Conservation (phyloP, 2,329 filamentous ascomycete genomes). For the Xylariales sp. region DNA sequence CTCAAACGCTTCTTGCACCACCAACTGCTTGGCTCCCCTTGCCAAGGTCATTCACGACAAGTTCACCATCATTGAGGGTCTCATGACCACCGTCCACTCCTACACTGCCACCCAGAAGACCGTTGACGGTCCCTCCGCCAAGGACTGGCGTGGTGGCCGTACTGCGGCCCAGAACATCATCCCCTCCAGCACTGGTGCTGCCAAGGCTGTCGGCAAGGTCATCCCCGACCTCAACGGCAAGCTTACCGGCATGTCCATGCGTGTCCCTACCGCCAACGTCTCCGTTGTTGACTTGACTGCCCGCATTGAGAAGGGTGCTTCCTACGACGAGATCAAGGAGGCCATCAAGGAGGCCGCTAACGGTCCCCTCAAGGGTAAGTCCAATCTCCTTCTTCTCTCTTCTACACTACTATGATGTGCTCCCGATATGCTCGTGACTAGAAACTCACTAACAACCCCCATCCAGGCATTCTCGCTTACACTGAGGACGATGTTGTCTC, state of each 20-base stretch:
- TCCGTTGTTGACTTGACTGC: slow-evolving; percentile 96
- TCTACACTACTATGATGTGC: slow-evolving; percentile 6
- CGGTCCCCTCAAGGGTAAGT: slow-evolving; percentile 78
- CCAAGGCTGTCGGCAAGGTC: slow-evolving; percentile 99
- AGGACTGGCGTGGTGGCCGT: slow-evolving; percentile 99
- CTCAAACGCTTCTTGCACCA: slow-evolving; percentile 99
- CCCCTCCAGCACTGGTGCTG: slow-evolving; percentile 96
- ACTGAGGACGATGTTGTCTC: slow-evolving; percentile 97
- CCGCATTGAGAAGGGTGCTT: slow-evolving; percentile 86
- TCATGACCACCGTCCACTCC: slow-evolving; percentile 99
- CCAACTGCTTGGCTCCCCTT: slow-evolving; percentile 98
- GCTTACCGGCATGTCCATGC: slow-evolving; percentile 99
- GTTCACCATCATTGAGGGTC: slow-evolving; percentile 94
- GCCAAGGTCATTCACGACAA: slow-evolving; percentile 99
- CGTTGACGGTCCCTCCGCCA: slow-evolving; percentile 92
- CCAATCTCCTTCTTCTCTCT: slow-evolving; percentile 1
- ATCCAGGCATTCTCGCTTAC: slow-evolving; percentile 78
- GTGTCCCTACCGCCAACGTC: slow-evolving; percentile 97
- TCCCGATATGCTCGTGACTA: no score
- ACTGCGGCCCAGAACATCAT: slow-evolving; percentile 99
- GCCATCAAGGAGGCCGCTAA: slow-evolving; percentile 84
- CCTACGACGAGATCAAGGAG: slow-evolving; percentile 89
- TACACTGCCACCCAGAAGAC: slow-evolving; percentile 99
- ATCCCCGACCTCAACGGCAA: slow-evolving; percentile 98
- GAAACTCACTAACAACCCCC: slow-evolving; percentile 11